Percentiles rank a stretch among this genome's conserved stretches.
Conservation (phyloP, 139 green algal species). For the Chlamydomonas sphaeroides region DNA sequence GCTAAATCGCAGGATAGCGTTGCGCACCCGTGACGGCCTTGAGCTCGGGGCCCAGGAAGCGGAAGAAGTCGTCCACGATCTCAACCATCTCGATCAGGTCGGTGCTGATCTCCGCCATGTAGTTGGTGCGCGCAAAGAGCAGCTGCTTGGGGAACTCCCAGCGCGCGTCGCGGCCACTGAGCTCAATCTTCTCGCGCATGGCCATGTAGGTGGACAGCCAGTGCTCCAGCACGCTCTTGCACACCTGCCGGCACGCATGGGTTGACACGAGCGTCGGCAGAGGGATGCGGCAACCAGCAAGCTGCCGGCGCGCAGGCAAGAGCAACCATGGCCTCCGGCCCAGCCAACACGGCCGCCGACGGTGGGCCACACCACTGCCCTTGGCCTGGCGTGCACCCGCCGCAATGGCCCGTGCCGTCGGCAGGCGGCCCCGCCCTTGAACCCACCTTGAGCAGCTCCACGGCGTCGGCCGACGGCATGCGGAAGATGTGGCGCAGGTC, state of each 20-base stretch:
- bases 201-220: conserved; percentile 88
- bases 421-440: no score
- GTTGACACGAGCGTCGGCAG: no score
- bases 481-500: conserved; percentile 78
- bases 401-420: no score
- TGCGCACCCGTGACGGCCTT: conserved; percentile 86
- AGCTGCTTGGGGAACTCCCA: conserved; percentile 93
- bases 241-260: conserved; percentile 7
- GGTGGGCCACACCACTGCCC: no score
- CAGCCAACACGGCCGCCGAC: no score
- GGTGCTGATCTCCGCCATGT: conserved; percentile 86
- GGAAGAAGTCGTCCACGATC: conserved; percentile 88
- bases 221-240: conserved; percentile 68
- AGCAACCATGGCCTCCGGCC: no score
- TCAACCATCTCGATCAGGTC: conserved; percentile 86
- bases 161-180: conserved; percentile 78
- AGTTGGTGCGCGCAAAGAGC: conserved; percentile 89
- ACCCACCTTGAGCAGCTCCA: conserved; percentile 61
- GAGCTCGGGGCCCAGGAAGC: conserved; percentile 93
- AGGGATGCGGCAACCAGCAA: no score
- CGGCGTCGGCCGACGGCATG: conserved; percentile 60
- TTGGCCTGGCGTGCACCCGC: no score
- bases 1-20: no score
- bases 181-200: conserved; percentile 89
- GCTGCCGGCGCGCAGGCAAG: no score